A percentile compares a stretch with the other conserved stretches of the same genome.
Evolutionary conservation across 768 basidiomycete species (phyloP).

Genomic region (Rhizopogon vesiculosus): DNA sequence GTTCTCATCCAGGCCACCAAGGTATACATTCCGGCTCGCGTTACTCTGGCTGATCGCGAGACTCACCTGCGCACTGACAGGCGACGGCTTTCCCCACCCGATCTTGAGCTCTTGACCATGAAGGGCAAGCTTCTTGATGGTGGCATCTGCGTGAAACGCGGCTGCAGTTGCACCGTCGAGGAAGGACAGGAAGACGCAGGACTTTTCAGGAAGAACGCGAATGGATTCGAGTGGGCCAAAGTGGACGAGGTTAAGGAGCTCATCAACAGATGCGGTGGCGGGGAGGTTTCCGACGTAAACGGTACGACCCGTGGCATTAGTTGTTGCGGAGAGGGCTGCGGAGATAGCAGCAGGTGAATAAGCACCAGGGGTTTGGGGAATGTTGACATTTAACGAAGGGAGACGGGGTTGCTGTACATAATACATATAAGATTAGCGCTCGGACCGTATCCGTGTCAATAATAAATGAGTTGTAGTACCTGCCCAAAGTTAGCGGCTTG

Average conservation of each 20-base stretch:
- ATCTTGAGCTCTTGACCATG: conserved; percentile 98
- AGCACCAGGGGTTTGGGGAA: conserved; percentile 65
- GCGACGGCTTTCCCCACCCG: conserved; percentile 95
- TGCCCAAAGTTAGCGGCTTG: conserved; percentile 71
- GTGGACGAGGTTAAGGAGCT: conserved; percentile 95
- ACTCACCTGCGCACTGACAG: conserved; percentile 81
- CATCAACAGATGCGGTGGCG: conserved; percentile 92
- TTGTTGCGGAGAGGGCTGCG: conserved; percentile 61
- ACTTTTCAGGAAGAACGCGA: conserved; percentile 93
- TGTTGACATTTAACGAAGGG: conserved; percentile 60
- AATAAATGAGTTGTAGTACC: conserved; percentile 32
- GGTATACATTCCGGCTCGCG: conserved; percentile 93
- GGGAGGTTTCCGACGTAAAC: conserved; percentile 98
- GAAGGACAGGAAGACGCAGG: conserved; percentile 98
- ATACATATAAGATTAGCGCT: conserved; percentile 1
- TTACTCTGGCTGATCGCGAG: conserved; percentile 89
- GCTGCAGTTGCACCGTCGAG: conserved; percentile 89
- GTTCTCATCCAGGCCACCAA: conserved; percentile 87
- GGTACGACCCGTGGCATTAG: conserved; percentile 71
- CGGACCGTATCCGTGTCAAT: background rate
- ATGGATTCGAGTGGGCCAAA: conserved; percentile 96
- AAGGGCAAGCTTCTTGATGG: conserved; percentile 87
- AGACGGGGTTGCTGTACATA: conserved; percentile 41
- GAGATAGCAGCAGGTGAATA: conserved; percentile 79
- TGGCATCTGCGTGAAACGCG: conserved; percentile 96